phyloP scores from a whole-genome alignment of 176 grass and related monocot genomes.

The Oryza brachyantha region DNA sequence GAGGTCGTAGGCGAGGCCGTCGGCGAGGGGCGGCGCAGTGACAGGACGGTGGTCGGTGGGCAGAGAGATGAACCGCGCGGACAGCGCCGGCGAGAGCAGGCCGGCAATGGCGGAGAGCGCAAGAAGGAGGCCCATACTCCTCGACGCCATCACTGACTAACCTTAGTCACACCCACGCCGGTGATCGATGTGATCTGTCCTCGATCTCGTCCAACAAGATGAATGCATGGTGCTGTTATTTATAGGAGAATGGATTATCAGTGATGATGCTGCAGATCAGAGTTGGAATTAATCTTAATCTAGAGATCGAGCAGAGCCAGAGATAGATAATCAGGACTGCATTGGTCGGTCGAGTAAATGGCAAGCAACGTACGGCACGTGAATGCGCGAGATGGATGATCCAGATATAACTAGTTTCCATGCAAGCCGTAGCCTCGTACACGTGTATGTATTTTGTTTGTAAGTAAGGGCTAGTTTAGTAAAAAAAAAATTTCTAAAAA shows the following conservation, averaged over 20 bases:
- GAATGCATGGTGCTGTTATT: background rate
- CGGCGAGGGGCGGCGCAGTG: background rate
- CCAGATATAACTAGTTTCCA: too few species aligned
- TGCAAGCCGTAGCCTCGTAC: too few species aligned
- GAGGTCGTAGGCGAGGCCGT: constrained; percentile 13
- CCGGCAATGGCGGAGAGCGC: background rate
- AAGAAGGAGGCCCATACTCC: background rate
- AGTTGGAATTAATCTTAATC: background rate
- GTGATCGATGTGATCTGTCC: background rate
- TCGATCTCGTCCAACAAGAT: background rate
- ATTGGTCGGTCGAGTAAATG: background rate
- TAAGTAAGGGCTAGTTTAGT: too few species aligned
- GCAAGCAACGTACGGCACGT: background rate
- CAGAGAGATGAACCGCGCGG: background rate
- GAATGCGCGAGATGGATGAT: background rate
- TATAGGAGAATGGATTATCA: background rate
- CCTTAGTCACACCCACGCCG: background rate
- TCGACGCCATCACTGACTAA: background rate
- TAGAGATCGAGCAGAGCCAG: background rate
- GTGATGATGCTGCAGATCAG: background rate
- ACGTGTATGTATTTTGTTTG: too few species aligned
- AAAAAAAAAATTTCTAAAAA: too few species aligned
- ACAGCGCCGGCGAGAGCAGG: constrained; percentile 5
- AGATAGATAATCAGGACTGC: background rate
- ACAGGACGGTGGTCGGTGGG: background rate